Evolutionary conservation across 371 early-diverging fungal species (phyloP), one percentile per base, ranked within the genome.

Genomic region (Haplosporangium sp.): DNA sequence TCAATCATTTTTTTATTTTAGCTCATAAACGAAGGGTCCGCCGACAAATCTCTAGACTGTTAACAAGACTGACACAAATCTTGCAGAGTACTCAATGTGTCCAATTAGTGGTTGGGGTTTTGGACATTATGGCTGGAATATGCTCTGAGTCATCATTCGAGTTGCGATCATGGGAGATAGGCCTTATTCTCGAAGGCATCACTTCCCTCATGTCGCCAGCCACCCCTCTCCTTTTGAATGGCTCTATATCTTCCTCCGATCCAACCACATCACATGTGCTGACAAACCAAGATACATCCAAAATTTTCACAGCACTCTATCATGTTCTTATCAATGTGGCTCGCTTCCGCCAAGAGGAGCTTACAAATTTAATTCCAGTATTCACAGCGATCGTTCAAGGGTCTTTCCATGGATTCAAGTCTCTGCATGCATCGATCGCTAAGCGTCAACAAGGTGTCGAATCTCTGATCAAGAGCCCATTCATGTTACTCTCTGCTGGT

Each of bases 341-440:
- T 6, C 72, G 84, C 3, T 83, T 84, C 60, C 85, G 86, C 38
- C 88, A 87, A 53, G 86, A 87, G 20, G 83, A 84, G 27, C 69
- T 89, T 19, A 77, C 85, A 19, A 84, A 86, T 17, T 65, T 85
- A 57, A 82, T 90, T 50, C 85, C 88, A 13, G 82, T 87, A 0
- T 86, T 85, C 60, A 82, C 85, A 19, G 83, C 86, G 0, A 78
- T 88, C 50, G 48, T 87, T 17, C 88, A 90, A 67, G 73, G 87
- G 1, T 59, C 88, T 27, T 63, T 89, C 15, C 89, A 88, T 57
- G 88, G 90, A 65, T 90, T 90, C 83, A 87, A 85, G 65, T 87
- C 90, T 0, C 61, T 86, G n/a, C 86, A 89, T 76, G 84, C 85
- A 1, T 86, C 85, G 15, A 75, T 89, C 19, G 85, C 86, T 5